phyloP scores from a whole-genome alignment of 148 eudicot genomes.

The Vaccinium vitisidaea region DNA sequence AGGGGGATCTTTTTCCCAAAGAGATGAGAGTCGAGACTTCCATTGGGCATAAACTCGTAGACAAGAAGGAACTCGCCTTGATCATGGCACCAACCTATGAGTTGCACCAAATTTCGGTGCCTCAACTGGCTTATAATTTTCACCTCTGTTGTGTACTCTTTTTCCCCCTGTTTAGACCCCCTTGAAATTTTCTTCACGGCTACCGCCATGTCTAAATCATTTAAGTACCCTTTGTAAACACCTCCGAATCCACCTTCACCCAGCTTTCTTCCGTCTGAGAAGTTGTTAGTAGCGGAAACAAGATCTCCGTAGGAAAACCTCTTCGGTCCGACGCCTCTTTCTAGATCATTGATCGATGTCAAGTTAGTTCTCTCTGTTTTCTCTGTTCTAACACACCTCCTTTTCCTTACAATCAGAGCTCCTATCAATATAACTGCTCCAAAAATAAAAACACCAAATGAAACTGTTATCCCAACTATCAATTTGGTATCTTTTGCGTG shows the following conservation, averaged over 20 bases:
- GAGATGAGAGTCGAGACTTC: constrained; percentile 46
- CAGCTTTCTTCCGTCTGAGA: constrained; percentile 19
- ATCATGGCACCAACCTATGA: constrained; percentile 45
- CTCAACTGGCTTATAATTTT: constrained; percentile 29
- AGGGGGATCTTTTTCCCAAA: constrained; percentile 30
- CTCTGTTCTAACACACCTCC: neutral
- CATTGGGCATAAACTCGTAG: constrained; percentile 51
- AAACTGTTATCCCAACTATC: constrained; percentile 16
- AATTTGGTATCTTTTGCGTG: constrained; percentile 5
- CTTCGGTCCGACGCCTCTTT: constrained; percentile 30
- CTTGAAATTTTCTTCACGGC: constrained; percentile 31
- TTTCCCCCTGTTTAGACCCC: constrained; percentile 28
- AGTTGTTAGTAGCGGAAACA: constrained; percentile 21
- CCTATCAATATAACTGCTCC: neutral
- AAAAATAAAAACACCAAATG: constrained; percentile 19
- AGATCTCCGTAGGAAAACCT: constrained; percentile 23
- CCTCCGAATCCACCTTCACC: constrained; percentile 37
- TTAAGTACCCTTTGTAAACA: constrained; percentile 28
- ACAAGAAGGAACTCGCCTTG: constrained; percentile 33
- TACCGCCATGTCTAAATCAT: constrained; percentile 3
- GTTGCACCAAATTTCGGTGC: constrained; percentile 34
- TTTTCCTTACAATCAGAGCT: neutral
- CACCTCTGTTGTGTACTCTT: constrained; percentile 29
- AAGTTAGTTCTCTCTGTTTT: neutral
- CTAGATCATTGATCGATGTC: constrained; percentile 26